A percentile compares a stretch with the other conserved stretches of the same genome.
These are phyloP conservation scores for Globisporangium apiculatum DNA, from an alignment of 352 stramenopile genomes.

Conservation along the genomic window DNA sequence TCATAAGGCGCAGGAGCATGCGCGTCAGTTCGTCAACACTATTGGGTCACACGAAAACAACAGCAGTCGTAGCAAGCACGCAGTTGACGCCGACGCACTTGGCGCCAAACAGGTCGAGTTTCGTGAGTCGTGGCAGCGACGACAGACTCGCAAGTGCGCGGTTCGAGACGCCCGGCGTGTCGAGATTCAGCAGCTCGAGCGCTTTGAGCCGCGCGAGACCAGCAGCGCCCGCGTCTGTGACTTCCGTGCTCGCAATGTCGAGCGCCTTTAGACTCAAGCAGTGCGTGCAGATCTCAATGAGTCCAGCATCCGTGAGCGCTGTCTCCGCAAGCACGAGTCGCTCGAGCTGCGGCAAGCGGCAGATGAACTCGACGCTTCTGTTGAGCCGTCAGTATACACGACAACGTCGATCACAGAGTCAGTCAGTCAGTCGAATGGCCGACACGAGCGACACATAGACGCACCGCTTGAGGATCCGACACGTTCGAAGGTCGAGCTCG, in stretches of 20 bases:
- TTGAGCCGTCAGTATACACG: background rate
- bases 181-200: constrained; percentile 52
- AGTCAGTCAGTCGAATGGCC: too few species aligned
- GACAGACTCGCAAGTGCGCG: constrained; percentile 46
- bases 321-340: constrained; percentile 56
- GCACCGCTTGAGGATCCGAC: constrained; percentile 65
- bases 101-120: constrained; percentile 70
- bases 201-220: constrained; percentile 43
- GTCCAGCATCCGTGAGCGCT: constrained; percentile 39
- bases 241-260: constrained; percentile 64
- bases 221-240: constrained; percentile 48
- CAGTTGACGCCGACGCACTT: constrained; percentile 26
- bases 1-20: too few species aligned
- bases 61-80: background rate
- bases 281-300: constrained; percentile 58
- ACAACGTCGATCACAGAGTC: background rate
- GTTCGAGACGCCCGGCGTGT: constrained; percentile 62
- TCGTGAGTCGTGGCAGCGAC: constrained; percentile 39
- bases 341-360: constrained; percentile 40
- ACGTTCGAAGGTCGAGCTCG: constrained; percentile 63
- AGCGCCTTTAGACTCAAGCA: constrained; percentile 34
- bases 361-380: constrained; percentile 66
- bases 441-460: background rate
- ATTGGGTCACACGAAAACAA: background rate
- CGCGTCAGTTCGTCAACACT: too few species aligned